A percentile compares a stretch with the other conserved stretches of the same genome.
These are phyloP conservation scores for Mycena galericulata DNA, from an alignment of 768 basidiomycete genomes.

Conservation along the genomic window DNA sequence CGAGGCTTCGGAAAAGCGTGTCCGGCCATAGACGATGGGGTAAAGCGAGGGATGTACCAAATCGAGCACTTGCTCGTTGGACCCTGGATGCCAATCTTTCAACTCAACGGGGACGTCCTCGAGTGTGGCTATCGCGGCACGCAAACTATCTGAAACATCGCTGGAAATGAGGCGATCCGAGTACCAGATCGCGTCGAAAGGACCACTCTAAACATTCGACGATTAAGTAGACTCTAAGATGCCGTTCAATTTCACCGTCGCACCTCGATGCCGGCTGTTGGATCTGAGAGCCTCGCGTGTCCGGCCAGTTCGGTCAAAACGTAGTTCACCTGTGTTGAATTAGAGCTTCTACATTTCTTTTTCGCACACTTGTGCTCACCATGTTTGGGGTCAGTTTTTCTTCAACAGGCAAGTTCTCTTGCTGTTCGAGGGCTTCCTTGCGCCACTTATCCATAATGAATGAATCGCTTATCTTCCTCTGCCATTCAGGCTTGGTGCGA, in stretches of 20 bases:
- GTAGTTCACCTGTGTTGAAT: conserved; percentile 33
- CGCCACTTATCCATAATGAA: conserved; percentile 34
- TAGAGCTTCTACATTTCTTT: background rate
- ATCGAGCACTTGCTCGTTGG: conserved; percentile 56
- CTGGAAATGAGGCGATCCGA: conserved; percentile 48
- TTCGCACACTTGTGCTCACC: conserved; percentile 3
- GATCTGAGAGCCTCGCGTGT: conserved; percentile 31
- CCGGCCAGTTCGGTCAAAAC: conserved; percentile 35
- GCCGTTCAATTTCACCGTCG: too few relatives aligned
- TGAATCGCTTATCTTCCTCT: conserved; percentile 23
- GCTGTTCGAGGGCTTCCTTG: conserved; percentile 29
- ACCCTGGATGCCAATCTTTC: conserved; percentile 62
- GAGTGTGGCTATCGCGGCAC: conserved; percentile 43
- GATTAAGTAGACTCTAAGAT: too few relatives aligned
- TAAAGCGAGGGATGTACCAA: conserved; percentile 60
- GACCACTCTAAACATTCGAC: conserved; percentile 32
- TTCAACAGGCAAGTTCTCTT: background rate
- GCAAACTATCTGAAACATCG: conserved; percentile 40
- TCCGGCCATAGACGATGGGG: conserved; percentile 51
- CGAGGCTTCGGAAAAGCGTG: conserved; percentile 22
- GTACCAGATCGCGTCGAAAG: conserved; percentile 37
- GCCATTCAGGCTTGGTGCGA: conserved; percentile 34
- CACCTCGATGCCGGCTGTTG: conserved; percentile 32
- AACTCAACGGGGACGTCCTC: conserved; percentile 50
- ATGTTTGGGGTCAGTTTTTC: conserved; percentile 22